Base-by-base conservation (phyloP, 1,284 basidiomycete genomes). In the Mycena citricolor region DNA sequence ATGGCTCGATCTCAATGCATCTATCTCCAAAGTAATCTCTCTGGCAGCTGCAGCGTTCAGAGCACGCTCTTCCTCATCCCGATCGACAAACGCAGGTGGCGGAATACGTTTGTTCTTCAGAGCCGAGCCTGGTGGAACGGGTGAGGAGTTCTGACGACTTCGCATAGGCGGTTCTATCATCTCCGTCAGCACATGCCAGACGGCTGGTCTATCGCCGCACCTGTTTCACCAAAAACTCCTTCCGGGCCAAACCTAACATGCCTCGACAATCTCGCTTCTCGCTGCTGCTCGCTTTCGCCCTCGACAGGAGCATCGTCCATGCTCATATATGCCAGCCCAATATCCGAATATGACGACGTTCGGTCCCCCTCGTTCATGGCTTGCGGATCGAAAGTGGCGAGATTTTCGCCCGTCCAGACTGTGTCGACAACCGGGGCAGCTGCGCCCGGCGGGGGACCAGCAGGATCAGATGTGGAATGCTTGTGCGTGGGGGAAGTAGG, bases 41-140 rank as follows among this genome's bases (percentile, higher is more conserved):
- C 79, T 71, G 4, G 83, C 83, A 16, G 80, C 84, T 8, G 83
- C 83, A 2, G 75, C 77, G 54, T 82, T 78, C 21, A 76, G 66
- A 6, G 69, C 68, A 2, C 61, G 62, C 38, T 75, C 73, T 16
- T 72, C 69, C 17, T 67, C 67, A 36, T 63, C 61, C 26, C 62
- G 55, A 23, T 57, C 54, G n/a, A 62, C 47, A n/a, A 58, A 46
- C n/a, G 69, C 70, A 8, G 51, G 51, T 44, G 69, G 62, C 42
- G 64, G 62, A 11, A 67, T 53, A 11, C 63, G 64, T 32, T 52
- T 55, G 20, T 23, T 28, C 13, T n/a, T n/a, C n/a, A n/a, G n/a
- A n/a, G n/a, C n/a, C 40, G 32, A 23, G 23, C 39, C 22, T 42
- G n/a, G n/a, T n/a, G 39, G 23, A 28, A 32, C 39, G 16, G 25